Evolutionary conservation across 192 early-diverging fungal species (phyloP), one percentile per base, ranked within the genome.

Genomic region (Obelidium mucronatum): DNA sequence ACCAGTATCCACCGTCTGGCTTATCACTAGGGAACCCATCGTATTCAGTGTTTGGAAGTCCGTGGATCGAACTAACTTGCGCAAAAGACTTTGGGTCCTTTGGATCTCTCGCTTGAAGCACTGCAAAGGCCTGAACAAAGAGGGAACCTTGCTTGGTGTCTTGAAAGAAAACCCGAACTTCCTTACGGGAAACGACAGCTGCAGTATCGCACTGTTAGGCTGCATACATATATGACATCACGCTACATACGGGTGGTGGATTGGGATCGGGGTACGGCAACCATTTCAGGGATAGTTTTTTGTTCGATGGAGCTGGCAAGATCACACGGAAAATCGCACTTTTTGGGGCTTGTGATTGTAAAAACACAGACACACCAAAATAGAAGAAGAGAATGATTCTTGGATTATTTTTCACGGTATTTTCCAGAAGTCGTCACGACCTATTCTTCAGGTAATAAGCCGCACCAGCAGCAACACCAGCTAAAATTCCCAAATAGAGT

Each of bases 71-170:
- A 53, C 42, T 19, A 22, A 69, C 67, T 36, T 69, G 67, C 30
- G 67, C 67, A 54, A 26, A 69, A 22, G 67, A 69, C 67, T 69
- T 69, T 44, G 67, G 67, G 44, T 69, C 67, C 26, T 53, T 69
- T 3, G 30, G 24, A 33, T 69, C 67, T 48, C 67, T 48, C 6
- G 67, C 67, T 51, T 69, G 67, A 28, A 69, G 22, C 42, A 54
- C 48, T 40, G 67, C 67, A 22, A 69, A 69, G 5, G 67, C 67
- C 35, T 69, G 67, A 13, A 69, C 42, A 22, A 69, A 69, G 48
- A 69, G 67, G 30, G 67, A 69, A 44, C 24, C 24, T 36, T 69
- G 67, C 48, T 54, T 48, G 24, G 22, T 26, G 31, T 69, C 67
- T 26, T 19, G 8, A 19, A 69, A 69, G 67, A 69, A 69, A 28